phyloP scores from a whole-genome alignment of 2,329 filamentous ascomycete species.

The Monilinia fructicola region DNA sequence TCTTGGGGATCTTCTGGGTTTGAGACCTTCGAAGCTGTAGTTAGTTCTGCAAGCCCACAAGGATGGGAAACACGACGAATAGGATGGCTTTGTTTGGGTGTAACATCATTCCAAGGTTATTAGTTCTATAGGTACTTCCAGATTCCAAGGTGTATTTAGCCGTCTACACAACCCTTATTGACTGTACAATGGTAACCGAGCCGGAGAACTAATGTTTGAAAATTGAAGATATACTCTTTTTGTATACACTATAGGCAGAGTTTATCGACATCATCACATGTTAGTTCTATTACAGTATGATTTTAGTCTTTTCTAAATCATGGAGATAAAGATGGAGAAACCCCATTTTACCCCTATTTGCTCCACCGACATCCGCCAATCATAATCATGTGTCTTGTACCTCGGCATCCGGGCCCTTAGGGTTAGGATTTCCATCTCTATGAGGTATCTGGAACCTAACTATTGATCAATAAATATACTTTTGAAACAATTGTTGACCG shows the following conservation, averaged over 20 bases:
- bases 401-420: conserved; percentile 16
- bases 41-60: conserved; percentile 4
- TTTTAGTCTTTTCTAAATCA: not conserved
- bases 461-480: not conserved
- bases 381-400: not conserved
- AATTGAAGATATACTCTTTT: conserved; percentile 12
- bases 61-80: conserved; percentile 2
- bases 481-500: conserved; percentile 22
- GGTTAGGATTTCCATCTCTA: not conserved
- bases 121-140: too few species aligned
- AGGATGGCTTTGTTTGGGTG: conserved; percentile 2
- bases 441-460: not conserved
- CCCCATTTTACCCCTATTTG: conserved; percentile 13
- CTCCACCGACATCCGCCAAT: conserved; percentile 2
- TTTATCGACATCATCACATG: not conserved
- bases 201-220: not conserved
- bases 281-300: too few species aligned
- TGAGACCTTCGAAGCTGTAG: too few species aligned
- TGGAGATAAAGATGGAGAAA: conserved; percentile 11
- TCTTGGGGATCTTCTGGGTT: not conserved
- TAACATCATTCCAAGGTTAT: not conserved
- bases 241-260: too few species aligned
- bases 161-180: not conserved
- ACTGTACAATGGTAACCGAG: not conserved
- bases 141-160: too few species aligned